These are phyloP conservation scores for Pyrus communis DNA, from an alignment of 306 rosid species.

Conservation along the genomic window DNA sequence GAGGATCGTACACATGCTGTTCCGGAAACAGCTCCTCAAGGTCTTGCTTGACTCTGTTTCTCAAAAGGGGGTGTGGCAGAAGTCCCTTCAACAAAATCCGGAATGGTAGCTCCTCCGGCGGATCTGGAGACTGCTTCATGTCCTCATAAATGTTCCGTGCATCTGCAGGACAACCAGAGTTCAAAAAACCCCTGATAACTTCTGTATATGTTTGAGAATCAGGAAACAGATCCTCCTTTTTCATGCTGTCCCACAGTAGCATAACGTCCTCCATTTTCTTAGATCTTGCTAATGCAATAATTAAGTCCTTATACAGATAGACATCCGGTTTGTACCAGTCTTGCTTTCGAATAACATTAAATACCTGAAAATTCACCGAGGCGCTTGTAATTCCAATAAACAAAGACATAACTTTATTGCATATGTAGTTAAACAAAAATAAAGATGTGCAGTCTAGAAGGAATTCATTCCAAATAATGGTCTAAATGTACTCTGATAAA, in stretches of 20 bases:
- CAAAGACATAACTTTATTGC: not conserved
- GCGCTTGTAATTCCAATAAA: constrained; percentile 17
- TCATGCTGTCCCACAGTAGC: constrained; percentile 76
- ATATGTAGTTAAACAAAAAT: not conserved
- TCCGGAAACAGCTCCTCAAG: constrained; percentile 97
- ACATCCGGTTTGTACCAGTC: constrained; percentile 83
- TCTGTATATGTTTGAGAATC: constrained; percentile 85
- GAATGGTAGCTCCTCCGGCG: constrained; percentile 85
- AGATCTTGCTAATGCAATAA: constrained; percentile 61
- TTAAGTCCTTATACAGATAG: constrained; percentile 67
- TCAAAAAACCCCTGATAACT: constrained; percentile 86
- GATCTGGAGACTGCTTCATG: constrained; percentile 95
- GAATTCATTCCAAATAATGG: not conserved
- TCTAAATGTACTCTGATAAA: not conserved
- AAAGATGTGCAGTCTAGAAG: not conserved
- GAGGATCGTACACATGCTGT: constrained; percentile 74
- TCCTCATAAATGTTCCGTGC: constrained; percentile 88
- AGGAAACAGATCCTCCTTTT: constrained; percentile 56
- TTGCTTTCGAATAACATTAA: constrained; percentile 66
- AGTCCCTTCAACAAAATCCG: constrained; percentile 91
- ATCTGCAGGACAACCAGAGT: constrained; percentile 77
- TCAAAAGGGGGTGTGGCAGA: constrained; percentile 80
- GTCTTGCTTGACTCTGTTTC: constrained; percentile 92
- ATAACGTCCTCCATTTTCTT: constrained; percentile 76
- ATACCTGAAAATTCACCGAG: constrained; percentile 41